Conservation (phyloP, 129 eudicot species). For the Solidago caesia region DNA sequence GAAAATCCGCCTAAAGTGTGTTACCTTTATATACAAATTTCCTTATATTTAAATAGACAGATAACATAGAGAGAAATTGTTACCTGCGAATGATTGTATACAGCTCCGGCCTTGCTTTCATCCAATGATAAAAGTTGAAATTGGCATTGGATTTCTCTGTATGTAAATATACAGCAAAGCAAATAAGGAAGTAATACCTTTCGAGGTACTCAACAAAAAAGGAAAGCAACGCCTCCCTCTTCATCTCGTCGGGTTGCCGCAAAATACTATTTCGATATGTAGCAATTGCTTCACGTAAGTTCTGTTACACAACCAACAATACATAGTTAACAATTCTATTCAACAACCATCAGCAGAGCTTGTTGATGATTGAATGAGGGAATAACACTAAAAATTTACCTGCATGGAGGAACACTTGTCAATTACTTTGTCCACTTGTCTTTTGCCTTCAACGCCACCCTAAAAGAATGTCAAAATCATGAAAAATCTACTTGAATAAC, state of each 20-base stretch:
- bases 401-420: conserved; percentile 98
- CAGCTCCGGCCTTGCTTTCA: conserved; percentile 96
- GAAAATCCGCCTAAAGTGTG: not conserved
- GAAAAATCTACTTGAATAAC: conserved; percentile 32
- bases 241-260: conserved; percentile 94
- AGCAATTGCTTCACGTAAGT: conserved; percentile 93
- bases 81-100: conserved; percentile 95
- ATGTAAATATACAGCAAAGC: conserved; percentile 95
- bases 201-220: conserved; percentile 97
- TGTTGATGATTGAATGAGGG: not conserved
- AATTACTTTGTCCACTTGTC: conserved; percentile 92
- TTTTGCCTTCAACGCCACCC: conserved; percentile 99
- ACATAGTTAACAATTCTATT: conserved; percentile 16
- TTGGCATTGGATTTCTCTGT: conserved; percentile 64
- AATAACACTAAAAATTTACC: conserved; percentile 41
- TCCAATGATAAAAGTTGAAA: conserved; percentile 82
- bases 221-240: conserved; percentile 90
- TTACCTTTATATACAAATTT: no score
- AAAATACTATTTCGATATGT: conserved; percentile 79
- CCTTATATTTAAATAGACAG: not conserved
- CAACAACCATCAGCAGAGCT: conserved; percentile 14
- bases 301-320: conserved; percentile 52
- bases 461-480: conserved; percentile 39
- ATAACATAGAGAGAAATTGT: conserved; percentile 5
- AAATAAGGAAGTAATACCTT: conserved; percentile 94